Evolutionary conservation across 2,329 filamentous ascomycete genomes (phyloP).

Genomic region (Phyllosticta citriasiana): DNA sequence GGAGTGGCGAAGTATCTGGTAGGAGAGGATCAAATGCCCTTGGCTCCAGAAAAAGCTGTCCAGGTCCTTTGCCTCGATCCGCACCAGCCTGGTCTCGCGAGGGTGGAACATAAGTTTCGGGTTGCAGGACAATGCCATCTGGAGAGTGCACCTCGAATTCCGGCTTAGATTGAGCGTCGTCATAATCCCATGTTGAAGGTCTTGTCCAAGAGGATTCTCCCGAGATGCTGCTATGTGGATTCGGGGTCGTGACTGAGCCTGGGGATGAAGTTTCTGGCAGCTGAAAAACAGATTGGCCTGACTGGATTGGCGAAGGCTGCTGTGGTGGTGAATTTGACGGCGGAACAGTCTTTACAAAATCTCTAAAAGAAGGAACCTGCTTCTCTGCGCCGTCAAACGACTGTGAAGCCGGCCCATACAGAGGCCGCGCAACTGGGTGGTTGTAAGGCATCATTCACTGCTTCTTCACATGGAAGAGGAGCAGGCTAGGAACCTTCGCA

Average conservation of each 20-base stretch:
- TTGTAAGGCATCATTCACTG: background rate
- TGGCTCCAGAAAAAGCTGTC: background rate
- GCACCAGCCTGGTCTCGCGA: background rate
- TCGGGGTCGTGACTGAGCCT: background rate
- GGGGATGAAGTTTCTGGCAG: background rate
- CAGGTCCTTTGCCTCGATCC: background rate
- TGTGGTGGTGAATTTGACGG: background rate
- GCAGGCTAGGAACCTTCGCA: background rate
- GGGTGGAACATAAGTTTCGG: background rate
- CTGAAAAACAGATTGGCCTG: background rate
- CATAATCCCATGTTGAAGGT: background rate
- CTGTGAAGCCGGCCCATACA: background rate
- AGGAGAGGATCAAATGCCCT: background rate
- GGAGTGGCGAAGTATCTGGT: background rate
- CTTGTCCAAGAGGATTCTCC: background rate
- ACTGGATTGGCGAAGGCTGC: background rate
- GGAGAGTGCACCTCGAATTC: background rate
- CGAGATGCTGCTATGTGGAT: background rate
- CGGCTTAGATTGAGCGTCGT: background rate
- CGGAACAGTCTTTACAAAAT: constrained; percentile 2
- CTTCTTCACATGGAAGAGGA: background rate
- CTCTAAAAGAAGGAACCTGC: constrained; percentile 1
- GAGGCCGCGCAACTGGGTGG: background rate
- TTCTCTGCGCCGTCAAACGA: constrained; percentile 1
- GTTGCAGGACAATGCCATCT: constrained; percentile 1